Evolutionary conservation across 2,329 filamentous ascomycete genomes (phyloP), one percentile per base, ranked within the genome.

Genomic region (Ophiostoma ulmi): DNA sequence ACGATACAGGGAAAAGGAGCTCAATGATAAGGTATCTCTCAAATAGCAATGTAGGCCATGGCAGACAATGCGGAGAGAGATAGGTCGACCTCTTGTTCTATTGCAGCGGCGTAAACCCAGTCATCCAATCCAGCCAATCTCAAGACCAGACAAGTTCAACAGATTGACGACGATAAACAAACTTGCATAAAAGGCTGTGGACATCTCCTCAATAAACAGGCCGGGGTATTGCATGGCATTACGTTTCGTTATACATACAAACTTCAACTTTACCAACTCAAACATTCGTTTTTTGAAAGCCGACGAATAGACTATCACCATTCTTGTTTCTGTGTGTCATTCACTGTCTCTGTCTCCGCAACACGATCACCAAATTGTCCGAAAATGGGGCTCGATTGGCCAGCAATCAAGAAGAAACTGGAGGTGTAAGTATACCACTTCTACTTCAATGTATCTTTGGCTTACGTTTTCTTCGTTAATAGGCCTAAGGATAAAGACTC

Each of bases 401-500:
- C 31, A 3, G 55, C 22, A 26, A 63, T 70, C 1, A 70, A 70
- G 7, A 63, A 68, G 38, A 38, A 31, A 17, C 38, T 70, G 3
- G 64, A 70, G 31, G 69, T 70, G 69, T 70, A 52, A 67, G 69
- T 67, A n/a, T 0, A 17, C 6, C 11, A 48, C 52, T 58, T 22
- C 1, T 58, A 26, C n/a, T 11, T 22, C 8, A n/a, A 11, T 58
- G n/a, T 26, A 26, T 17, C 17, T 48, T 7, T 48, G 1, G 17
- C 17, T n/a, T 48, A 48, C n/a, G 44, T 48, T n/a, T 48, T n/a
- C 44, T 48, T 48, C 17, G 20, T 3, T 48, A 22, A 13, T 13
- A 72, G 71, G 44, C 71, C 69, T 26, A 67, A 64, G 67, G 67
- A 72, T 17, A 44, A 70, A 14, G 55, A 72, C 65, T 36, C 64